Evolutionary conservation across 176 grass and related monocot species (phyloP).

Genomic region (Sorghum bicolor): DNA sequence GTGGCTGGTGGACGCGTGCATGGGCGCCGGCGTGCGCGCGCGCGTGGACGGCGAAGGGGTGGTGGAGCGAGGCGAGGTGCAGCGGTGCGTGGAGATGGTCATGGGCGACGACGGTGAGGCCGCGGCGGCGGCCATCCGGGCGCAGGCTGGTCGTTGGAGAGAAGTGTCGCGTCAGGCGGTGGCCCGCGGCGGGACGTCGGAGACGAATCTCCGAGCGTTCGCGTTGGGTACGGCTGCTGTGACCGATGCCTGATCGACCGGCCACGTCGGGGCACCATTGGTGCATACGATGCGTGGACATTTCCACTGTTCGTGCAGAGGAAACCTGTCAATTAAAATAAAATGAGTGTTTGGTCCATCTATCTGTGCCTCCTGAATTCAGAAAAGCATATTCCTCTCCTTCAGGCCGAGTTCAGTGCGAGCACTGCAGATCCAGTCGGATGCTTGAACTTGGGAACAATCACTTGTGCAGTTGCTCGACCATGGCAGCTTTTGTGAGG

Average conservation of each 20-base stretch:
- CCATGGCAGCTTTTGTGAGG: too few species aligned
- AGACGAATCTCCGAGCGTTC: conserved; percentile 41
- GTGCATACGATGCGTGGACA: neutral
- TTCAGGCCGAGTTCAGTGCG: neutral
- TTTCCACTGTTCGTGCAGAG: neutral
- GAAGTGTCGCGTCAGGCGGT: neutral
- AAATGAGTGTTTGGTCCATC: neutral
- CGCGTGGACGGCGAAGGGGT: conserved; percentile 4
- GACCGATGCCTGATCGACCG: neutral
- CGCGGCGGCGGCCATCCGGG: conserved; percentile 6
- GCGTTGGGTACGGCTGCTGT: neutral
- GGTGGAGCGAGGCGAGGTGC: conserved; percentile 37
- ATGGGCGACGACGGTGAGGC: conserved; percentile 24
- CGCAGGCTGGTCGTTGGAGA: neutral
- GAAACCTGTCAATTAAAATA: neutral
- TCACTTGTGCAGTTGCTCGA: neutral
- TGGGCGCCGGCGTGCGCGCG: conserved; percentile 40
- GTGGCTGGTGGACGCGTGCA: conserved; percentile 38
- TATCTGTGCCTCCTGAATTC: neutral
- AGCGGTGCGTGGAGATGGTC: conserved; percentile 37
- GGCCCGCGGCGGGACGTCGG: neutral
- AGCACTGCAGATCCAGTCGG: neutral
- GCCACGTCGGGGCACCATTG: too few species aligned
- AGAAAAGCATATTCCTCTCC: neutral
- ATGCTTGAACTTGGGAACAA: neutral